phyloP scores from a whole-genome alignment of 495 filamentous ascomycete species.

The Sordaria brevicollis region DNA sequence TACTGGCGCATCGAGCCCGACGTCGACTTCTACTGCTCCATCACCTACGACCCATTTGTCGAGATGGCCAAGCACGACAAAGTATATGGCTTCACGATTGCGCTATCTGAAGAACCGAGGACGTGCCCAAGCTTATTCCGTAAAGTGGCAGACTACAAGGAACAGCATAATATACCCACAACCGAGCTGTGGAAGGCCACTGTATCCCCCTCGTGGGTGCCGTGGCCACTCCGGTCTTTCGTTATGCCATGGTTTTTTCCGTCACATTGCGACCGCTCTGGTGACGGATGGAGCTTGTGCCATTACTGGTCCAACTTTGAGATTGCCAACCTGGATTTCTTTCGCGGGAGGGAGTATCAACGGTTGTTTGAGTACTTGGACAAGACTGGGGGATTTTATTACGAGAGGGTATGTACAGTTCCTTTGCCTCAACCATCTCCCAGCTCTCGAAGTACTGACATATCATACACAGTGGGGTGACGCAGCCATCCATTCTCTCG shows the following conservation, averaged over 20 bases:
- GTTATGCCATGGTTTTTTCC: constrained; percentile 27
- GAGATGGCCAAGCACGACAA: constrained; percentile 44
- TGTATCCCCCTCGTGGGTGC: constrained; percentile 28
- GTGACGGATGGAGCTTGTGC: constrained; percentile 40
- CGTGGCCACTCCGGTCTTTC: constrained; percentile 28
- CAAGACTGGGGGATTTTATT: constrained; percentile 40
- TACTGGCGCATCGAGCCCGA: constrained; percentile 48
- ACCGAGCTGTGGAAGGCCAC: constrained; percentile 32
- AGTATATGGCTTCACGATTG: constrained; percentile 42
- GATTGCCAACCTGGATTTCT: constrained; percentile 45
- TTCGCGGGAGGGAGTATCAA: constrained; percentile 36
- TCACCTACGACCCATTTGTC: constrained; percentile 46
- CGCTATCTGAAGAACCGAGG: constrained; percentile 37
- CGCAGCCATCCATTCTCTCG: constrained; percentile 42
- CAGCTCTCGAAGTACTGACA: background rate
- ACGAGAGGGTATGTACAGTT: constrained; percentile 30
- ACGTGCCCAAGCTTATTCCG: constrained; percentile 43
- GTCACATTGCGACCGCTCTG: constrained; percentile 23
- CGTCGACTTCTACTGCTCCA: constrained; percentile 41
- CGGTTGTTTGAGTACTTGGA: constrained; percentile 39
- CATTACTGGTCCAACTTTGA: constrained; percentile 53
- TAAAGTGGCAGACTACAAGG: constrained; percentile 34
- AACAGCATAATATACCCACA: constrained; percentile 18
- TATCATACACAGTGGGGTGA: constrained; percentile 36
- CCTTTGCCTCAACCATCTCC: no score